Evolutionary conservation across 768 basidiomycete species (phyloP).

Genomic region (Tricholoma bakamatsutake): DNA sequence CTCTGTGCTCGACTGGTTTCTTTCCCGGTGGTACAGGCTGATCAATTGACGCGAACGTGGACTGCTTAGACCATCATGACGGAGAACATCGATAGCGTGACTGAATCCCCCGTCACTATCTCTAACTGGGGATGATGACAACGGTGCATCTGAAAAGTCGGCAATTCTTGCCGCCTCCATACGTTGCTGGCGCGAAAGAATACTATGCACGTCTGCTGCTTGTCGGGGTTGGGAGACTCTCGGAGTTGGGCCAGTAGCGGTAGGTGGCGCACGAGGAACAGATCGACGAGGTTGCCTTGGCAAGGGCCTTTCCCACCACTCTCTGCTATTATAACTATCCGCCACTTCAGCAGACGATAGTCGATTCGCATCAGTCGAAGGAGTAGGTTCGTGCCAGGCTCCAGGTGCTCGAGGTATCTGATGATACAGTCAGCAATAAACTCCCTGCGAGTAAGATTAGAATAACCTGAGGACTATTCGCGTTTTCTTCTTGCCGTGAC

Average conservation of each 20-base stretch:
- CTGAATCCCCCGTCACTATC: conserved; percentile 20
- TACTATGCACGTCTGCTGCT: conserved; percentile 17
- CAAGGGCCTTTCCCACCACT: not conserved
- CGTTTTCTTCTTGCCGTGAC: not conserved
- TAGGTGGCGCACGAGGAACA: not conserved
- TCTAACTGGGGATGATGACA: conserved; percentile 3
- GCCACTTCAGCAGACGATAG: conserved; percentile 7
- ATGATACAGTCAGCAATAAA: not conserved
- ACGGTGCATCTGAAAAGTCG: conserved; percentile 8
- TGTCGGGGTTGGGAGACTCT: conserved; percentile 9
- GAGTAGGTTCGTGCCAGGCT: not conserved
- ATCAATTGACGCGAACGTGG: conserved; percentile 27
- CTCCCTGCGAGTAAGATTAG: no score
- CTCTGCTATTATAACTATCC: not conserved
- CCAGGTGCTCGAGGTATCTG: not conserved
- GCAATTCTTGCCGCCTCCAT: conserved; percentile 22
- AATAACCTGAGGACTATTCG: not conserved
- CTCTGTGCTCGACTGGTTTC: conserved; percentile 6
- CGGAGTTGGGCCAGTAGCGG: not conserved
- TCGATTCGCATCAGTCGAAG: not conserved
- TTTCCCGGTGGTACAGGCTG: conserved; percentile 20
- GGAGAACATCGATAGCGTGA: conserved; percentile 27
- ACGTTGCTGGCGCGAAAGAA: conserved; percentile 20
- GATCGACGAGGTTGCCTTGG: not conserved
- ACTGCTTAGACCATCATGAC: conserved; percentile 22